Conservation (phyloP, 257 asterid genomes). For the Nicotiana otophora region DNA sequence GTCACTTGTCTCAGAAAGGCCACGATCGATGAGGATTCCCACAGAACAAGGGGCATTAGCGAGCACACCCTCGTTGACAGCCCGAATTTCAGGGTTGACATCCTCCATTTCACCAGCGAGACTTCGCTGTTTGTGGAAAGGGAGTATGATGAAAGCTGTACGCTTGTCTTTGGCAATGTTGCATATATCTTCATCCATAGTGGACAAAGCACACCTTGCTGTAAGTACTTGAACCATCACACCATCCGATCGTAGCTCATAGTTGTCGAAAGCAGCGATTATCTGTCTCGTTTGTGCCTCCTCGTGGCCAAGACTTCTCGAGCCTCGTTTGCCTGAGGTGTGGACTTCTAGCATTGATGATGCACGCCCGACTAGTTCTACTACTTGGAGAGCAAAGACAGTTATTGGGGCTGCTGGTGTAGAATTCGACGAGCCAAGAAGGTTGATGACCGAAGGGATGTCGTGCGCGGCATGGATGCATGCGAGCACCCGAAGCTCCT, state of each 20-base stretch:
- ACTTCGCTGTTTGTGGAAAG: conserved; percentile 63
- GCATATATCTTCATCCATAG: conserved; percentile 89
- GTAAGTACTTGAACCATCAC: conserved; percentile 65
- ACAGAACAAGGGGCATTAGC: conserved; percentile 81
- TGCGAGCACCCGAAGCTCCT: conserved; percentile 65
- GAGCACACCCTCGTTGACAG: conserved; percentile 66
- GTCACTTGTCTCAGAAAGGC: conserved; percentile 30
- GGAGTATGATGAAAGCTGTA: conserved; percentile 55
- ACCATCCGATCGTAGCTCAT: conserved; percentile 61
- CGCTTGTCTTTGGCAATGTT: conserved; percentile 60
- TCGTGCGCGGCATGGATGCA: conserved; percentile 59
- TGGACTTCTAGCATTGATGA: conserved; percentile 66
- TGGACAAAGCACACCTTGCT: conserved; percentile 52
- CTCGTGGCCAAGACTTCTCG: conserved; percentile 44
- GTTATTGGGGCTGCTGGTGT: conserved; percentile 41
- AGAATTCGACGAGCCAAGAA: conserved; percentile 64
- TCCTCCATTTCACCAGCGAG: conserved; percentile 64
- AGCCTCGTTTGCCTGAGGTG: conserved; percentile 44
- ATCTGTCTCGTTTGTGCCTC: conserved; percentile 74
- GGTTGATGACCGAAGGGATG: conserved; percentile 56
- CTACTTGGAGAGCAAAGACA: conserved; percentile 65
- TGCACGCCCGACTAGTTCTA: conserved; percentile 85
- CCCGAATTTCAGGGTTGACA: conserved; percentile 45
- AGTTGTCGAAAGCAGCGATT: conserved; percentile 62
- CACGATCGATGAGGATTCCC: conserved; percentile 67